Base-by-base conservation (phyloP, 345 rosid genomes). In the Aquilaria yunnanensis region DNA sequence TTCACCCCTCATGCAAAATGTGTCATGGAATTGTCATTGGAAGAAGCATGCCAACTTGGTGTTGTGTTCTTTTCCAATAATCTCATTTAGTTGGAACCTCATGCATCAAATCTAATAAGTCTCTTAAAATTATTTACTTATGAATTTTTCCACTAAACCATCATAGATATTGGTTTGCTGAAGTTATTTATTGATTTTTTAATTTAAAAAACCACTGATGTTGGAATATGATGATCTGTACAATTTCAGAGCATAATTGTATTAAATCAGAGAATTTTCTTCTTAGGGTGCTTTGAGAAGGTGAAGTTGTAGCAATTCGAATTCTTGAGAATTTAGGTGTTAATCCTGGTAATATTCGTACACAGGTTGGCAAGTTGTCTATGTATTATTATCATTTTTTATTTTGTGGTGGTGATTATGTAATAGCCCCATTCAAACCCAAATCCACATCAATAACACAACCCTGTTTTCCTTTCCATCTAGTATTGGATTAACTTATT, bases 271-370 rank as follows among this genome's bases (percentile, higher is more conserved):
- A 95, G 84, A 98, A 95, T 73, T 78, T 95, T 72, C 90, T 95
- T 67, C 96, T 95, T 54, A 94, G 98, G 66, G 82, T 91, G 59
- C 92, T 95, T 57, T 89, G 96, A 32, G 99, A 95, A 78, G 98
- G 99, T 55, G 99, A 95, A 81, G 99, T 98, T 71, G 98, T 95
- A 50, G 98, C 99, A 23, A 98, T 94, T 30, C 97, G 97, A 75
- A 97, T 91, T 72, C 85, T 95, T 57, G 98, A 95, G 85, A 91
- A 84, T 80, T 78, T 91, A 72, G 96, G 97, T 64, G 92, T 86
- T 73, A 98, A 91, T 60, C 86, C 94, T 11, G 75, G 87, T 73
- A 87, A 91, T 72, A 95, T 95, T 56, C 93, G 97, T 57, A 84
- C 97, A 3, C 98, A 95, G 96, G 99, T 74, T 78, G 81, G 76